Evolutionary conservation across 2,329 filamentous ascomycete genomes (phyloP).

Genomic region (Ophiostoma triangulosporum): DNA sequence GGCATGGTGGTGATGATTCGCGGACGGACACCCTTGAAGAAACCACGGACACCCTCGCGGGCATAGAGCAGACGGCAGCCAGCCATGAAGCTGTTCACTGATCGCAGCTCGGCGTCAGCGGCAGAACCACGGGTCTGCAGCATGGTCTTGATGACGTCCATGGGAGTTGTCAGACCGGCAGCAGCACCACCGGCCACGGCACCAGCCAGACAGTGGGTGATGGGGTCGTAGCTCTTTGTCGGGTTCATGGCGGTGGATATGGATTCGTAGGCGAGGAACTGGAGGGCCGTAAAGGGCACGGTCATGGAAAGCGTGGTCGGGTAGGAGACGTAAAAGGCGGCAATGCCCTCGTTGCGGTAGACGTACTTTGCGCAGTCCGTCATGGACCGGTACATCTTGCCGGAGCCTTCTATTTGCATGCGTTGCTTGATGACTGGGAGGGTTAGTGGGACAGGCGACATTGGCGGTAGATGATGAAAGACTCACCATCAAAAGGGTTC

Average conservation of each 20-base stretch:
- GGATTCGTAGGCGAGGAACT: slow-evolving; percentile 96
- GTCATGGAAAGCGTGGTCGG: slow-evolving; percentile 98
- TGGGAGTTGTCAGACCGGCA: slow-evolving; percentile 83
- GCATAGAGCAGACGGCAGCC: slow-evolving; percentile 71
- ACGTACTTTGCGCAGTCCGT: slow-evolving; percentile 77
- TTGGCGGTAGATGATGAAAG: neutral
- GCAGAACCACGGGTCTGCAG: slow-evolving; percentile 81
- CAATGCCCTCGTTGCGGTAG: slow-evolving; percentile 74
- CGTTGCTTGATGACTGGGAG: slow-evolving; percentile 88
- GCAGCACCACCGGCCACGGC: slow-evolving; percentile 87
- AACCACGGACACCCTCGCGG: slow-evolving; percentile 73
- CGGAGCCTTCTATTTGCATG: slow-evolving; percentile 97
- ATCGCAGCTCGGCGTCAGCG: slow-evolving; percentile 64
- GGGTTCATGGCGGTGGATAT: slow-evolving; percentile 91
- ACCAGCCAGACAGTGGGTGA: slow-evolving; percentile 87
- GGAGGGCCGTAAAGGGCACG: slow-evolving; percentile 89
- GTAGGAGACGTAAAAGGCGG: slow-evolving; percentile 96
- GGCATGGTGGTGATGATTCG: slow-evolving; percentile 94
- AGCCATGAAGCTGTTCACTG: slow-evolving; percentile 68
- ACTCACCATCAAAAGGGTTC: slow-evolving; percentile 94
- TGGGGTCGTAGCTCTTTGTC: slow-evolving; percentile 70
- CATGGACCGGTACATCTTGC: slow-evolving; percentile 71
- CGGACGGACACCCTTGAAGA: slow-evolving; percentile 85
- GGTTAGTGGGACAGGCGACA: neutral
- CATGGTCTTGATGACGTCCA: slow-evolving; percentile 97